These are phyloP conservation scores for Diaporthe eres DNA, from an alignment of 2,329 filamentous ascomycete genomes.

Conservation along the genomic window DNA sequence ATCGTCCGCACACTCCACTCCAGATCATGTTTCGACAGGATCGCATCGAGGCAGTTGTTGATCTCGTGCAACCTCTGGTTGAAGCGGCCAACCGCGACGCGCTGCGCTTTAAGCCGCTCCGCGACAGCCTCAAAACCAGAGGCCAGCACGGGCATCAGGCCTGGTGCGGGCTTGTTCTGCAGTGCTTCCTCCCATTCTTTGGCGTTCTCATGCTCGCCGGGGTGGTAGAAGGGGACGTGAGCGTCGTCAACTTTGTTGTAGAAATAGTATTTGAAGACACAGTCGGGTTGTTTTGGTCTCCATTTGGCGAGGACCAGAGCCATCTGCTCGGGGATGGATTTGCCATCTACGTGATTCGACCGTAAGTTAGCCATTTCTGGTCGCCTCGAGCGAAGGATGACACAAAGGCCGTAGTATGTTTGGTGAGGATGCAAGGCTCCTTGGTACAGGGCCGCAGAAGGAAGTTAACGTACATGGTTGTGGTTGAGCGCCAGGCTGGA, in stretches of 20 bases:
- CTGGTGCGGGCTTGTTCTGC: conserved; percentile 81
- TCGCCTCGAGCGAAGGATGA: neutral
- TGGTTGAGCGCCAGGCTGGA: conserved; percentile 58
- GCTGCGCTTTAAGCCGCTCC: conserved; percentile 80
- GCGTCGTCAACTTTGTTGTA: conserved; percentile 87
- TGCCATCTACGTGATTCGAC: conserved; percentile 67
- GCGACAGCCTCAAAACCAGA: conserved; percentile 81
- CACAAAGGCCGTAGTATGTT: neutral
- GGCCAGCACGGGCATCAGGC: conserved; percentile 83
- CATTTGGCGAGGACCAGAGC: conserved; percentile 79
- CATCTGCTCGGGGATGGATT: conserved; percentile 82
- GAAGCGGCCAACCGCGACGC: conserved; percentile 76
- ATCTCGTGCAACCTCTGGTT: conserved; percentile 83
- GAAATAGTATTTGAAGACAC: conserved; percentile 86
- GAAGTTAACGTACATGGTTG: conserved; percentile 25
- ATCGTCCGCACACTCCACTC: conserved; percentile 81
- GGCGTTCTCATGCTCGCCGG: conserved; percentile 78
- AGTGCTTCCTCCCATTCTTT: conserved; percentile 88
- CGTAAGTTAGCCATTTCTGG: conserved; percentile 26
- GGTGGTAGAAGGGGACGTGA: conserved; percentile 82
- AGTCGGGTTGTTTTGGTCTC: conserved; percentile 77
- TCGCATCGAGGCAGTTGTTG: conserved; percentile 79
- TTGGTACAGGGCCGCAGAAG: neutral
- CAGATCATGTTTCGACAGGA: conserved; percentile 83
- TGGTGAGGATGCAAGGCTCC: neutral